Conservation (phyloP, 805 yeast species). For the Starmerella apis region DNA sequence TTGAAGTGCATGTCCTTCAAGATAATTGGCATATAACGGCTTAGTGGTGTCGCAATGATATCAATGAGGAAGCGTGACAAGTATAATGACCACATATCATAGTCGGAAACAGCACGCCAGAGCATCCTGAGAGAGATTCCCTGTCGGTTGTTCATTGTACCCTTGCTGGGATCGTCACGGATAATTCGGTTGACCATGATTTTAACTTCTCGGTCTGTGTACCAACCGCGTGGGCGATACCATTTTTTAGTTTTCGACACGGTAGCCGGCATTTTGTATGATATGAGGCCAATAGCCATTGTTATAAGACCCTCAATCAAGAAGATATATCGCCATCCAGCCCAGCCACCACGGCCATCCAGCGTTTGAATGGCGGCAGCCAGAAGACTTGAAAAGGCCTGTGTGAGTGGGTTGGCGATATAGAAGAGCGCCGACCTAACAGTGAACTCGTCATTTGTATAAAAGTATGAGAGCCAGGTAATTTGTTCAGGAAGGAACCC, state of each 20-base stretch:
- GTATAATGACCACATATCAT: constrained; percentile 46
- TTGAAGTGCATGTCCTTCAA: constrained; percentile 40
- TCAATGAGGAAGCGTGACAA: constrained; percentile 37
- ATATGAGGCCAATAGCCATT: constrained; percentile 39
- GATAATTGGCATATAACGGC: constrained; percentile 40
- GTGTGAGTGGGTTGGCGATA: constrained; percentile 37
- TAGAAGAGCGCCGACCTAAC: constrained; percentile 44
- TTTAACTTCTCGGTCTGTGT: constrained; percentile 40
- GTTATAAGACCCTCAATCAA: constrained; percentile 44
- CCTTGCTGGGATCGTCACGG: constrained; percentile 52
- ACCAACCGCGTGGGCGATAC: constrained; percentile 42
- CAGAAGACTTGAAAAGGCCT: constrained; percentile 32
- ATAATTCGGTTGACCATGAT: constrained; percentile 48
- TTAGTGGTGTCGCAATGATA: constrained; percentile 27
- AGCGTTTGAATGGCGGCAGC: constrained; percentile 41
- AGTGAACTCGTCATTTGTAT: constrained; percentile 46
- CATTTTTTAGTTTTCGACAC: constrained; percentile 41
- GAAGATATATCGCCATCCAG: constrained; percentile 43
- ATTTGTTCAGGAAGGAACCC: constrained; percentile 35
- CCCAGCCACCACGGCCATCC: constrained; percentile 35
- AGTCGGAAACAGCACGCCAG: constrained; percentile 37
- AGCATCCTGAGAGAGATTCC: constrained; percentile 38
- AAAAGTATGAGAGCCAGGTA: constrained; percentile 33
- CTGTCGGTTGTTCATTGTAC: constrained; percentile 53
- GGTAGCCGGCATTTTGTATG: constrained; percentile 42